Evolutionary conservation across 2,329 filamentous ascomycete genomes (phyloP).

Genomic region (Pseudocercospora fuligena): DNA sequence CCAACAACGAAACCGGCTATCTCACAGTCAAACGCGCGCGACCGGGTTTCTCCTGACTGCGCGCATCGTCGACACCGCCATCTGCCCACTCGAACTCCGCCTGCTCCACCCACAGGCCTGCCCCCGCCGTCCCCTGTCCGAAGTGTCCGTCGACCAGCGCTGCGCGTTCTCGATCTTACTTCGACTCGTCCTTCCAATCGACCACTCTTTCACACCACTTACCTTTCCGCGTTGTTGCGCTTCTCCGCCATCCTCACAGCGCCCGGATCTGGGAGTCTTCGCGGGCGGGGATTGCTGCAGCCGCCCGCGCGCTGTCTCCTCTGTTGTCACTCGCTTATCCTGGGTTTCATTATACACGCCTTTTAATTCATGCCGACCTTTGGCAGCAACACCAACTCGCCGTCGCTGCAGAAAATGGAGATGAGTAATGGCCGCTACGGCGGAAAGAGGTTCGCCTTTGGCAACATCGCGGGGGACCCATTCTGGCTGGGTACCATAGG

Average conservation of each 20-base stretch:
- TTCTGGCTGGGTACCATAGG: constrained; percentile 94
- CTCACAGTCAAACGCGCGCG: neutral
- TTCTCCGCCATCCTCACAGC: neutral
- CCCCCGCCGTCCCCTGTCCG: neutral
- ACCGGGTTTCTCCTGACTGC: neutral
- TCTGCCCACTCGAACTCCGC: neutral
- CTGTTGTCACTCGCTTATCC: constrained; percentile 30
- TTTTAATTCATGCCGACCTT: constrained; percentile 35
- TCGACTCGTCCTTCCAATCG: neutral
- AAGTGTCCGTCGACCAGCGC: neutral
- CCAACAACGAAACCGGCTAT: neutral
- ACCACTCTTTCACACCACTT: neutral
- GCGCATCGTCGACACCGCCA: neutral
- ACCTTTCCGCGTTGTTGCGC: neutral
- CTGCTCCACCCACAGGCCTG: neutral
- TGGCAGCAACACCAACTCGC: constrained; percentile 31
- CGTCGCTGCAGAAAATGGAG: constrained; percentile 40
- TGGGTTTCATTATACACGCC: constrained; percentile 13
- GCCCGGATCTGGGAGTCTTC: constrained; percentile 12
- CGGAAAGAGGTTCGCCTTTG: constrained; percentile 68
- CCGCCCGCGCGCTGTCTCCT: constrained; percentile 17
- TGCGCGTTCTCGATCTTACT: neutral
- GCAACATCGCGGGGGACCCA: constrained; percentile 93
- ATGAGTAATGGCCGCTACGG: constrained; percentile 40
- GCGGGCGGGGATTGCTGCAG: constrained; percentile 9